phyloP scores from a whole-genome alignment of 495 filamentous ascomycete genomes.

The Podospora sp. region DNA sequence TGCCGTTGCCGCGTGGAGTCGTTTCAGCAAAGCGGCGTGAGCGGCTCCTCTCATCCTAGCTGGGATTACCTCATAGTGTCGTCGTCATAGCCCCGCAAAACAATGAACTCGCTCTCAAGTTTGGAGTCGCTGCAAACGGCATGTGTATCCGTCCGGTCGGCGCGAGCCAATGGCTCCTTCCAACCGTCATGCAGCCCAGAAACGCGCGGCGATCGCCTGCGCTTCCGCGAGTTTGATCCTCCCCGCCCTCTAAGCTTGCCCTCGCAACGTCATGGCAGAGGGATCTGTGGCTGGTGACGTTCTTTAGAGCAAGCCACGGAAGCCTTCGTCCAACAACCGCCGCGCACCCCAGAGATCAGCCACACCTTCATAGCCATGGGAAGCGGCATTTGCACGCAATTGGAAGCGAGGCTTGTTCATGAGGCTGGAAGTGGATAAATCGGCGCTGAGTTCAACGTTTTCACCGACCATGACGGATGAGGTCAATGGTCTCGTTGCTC shows the following conservation, averaged over 20 bases:
- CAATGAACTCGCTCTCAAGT: not conserved
- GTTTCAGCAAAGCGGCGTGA: not conserved
- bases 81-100: conserved; percentile 7
- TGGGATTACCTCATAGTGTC: not conserved
- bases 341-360: not conserved
- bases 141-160: not conserved
- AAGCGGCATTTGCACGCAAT: not conserved
- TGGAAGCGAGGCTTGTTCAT: not conserved
- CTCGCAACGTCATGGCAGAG: not conserved
- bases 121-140: conserved; percentile 3
- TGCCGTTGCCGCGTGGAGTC: not conserved
- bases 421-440: not conserved
- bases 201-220: not conserved
- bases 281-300: conserved; percentile 20
- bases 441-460: not conserved
- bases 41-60: not conserved
- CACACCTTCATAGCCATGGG: not conserved
- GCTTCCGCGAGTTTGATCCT: not conserved
- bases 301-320: too few species aligned
- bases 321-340: not conserved
- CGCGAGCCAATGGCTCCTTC: not conserved
- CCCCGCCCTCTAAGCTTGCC: not conserved
- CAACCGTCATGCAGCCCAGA: not conserved
- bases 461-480: too few species aligned
- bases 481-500: not conserved